Conservation (phyloP, 2,329 filamentous ascomycete genomes). For the Trichophyton schoenleinii region DNA sequence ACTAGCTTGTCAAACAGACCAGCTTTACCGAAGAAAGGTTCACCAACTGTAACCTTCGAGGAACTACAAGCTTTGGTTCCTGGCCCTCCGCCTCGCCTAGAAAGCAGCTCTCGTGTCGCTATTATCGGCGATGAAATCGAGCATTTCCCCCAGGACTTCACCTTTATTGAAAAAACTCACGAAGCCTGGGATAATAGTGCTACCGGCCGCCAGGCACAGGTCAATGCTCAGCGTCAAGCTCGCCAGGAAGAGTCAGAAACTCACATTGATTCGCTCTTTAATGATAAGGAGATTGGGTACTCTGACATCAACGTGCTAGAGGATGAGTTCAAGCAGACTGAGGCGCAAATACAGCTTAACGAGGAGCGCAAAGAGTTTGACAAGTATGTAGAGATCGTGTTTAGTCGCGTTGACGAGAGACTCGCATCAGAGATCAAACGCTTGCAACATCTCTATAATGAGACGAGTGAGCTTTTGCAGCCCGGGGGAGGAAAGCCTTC, state of each 20-base stretch:
- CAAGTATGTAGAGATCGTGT: slow-evolving; percentile 39
- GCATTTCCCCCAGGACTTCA: slow-evolving; percentile 31
- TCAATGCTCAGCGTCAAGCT: slow-evolving; percentile 37
- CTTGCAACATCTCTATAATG: slow-evolving; percentile 37
- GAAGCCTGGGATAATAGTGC: slow-evolving; percentile 37
- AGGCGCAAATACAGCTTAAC: slow-evolving; percentile 39
- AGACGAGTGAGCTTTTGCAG: slow-evolving; percentile 28
- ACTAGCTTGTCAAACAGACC: slow-evolving; percentile 19
- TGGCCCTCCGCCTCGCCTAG: slow-evolving; percentile 22
- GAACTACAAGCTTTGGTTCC: slow-evolving; percentile 27
- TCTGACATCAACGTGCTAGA: slow-evolving; percentile 44
- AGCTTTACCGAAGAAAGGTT: slow-evolving; percentile 22
- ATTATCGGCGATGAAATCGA: slow-evolving; percentile 24
- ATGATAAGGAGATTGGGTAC: slow-evolving; percentile 45
- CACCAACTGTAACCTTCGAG: slow-evolving; percentile 19
- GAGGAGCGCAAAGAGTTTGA: slow-evolving; percentile 43
- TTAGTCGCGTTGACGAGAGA: slow-evolving; percentile 37
- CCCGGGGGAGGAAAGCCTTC: slow-evolving; percentile 25
- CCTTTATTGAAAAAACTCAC: slow-evolving; percentile 31
- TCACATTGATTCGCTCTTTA: slow-evolving; percentile 43
- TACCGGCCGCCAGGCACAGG: slow-evolving; percentile 31
- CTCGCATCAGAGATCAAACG: slow-evolving; percentile 39
- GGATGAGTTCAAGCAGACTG: slow-evolving; percentile 42
- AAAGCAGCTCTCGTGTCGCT: slow-evolving; percentile 24
- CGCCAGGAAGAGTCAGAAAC: slow-evolving; percentile 42